Conservation (phyloP, 2,329 filamentous ascomycete genomes). For the Karstenula rhodostoma region DNA sequence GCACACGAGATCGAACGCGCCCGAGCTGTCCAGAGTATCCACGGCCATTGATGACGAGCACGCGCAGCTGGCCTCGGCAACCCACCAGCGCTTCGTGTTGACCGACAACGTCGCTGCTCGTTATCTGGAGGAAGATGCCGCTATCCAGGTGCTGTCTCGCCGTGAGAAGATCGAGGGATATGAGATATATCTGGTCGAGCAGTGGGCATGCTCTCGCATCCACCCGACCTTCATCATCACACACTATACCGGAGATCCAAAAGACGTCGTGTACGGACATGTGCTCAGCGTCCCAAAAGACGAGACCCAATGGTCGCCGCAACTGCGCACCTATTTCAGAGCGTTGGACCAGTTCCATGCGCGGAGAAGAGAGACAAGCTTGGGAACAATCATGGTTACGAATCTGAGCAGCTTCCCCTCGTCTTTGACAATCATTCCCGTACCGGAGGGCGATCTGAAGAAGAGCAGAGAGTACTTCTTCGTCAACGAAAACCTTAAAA, state of each 20-base stretch:
- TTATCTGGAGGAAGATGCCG: slow-evolving; percentile 83
- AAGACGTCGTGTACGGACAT: slow-evolving; percentile 78
- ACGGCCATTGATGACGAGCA: slow-evolving; percentile 20
- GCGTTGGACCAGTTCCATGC: slow-evolving; percentile 87
- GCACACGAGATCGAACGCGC: slow-evolving; percentile 21
- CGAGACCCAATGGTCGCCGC: slow-evolving; percentile 79
- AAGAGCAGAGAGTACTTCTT: slow-evolving; percentile 85
- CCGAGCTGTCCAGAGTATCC: slow-evolving; percentile 17
- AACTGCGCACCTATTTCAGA: slow-evolving; percentile 83
- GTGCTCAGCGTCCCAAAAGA: slow-evolving; percentile 84
- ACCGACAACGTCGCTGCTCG: slow-evolving; percentile 72
- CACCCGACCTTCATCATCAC: slow-evolving; percentile 92
- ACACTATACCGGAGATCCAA: slow-evolving; percentile 88
- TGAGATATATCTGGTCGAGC: slow-evolving; percentile 92
- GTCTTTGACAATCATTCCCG: slow-evolving; percentile 86
- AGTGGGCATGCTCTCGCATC: slow-evolving; percentile 93
- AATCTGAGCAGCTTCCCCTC: slow-evolving; percentile 93
- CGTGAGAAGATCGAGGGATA: slow-evolving; percentile 78
- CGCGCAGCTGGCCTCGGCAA: slow-evolving; percentile 36
- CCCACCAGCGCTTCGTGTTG: slow-evolving; percentile 68
- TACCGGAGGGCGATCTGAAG: slow-evolving; percentile 85
- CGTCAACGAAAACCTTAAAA: slow-evolving; percentile 92
- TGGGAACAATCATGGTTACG: slow-evolving; percentile 91
- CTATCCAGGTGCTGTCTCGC: slow-evolving; percentile 77
- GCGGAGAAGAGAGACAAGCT: slow-evolving; percentile 77